These are phyloP conservation scores for Colletotrichum eremochloae DNA, from an alignment of 2,329 filamentous ascomycete genomes.

Conservation along the genomic window DNA sequence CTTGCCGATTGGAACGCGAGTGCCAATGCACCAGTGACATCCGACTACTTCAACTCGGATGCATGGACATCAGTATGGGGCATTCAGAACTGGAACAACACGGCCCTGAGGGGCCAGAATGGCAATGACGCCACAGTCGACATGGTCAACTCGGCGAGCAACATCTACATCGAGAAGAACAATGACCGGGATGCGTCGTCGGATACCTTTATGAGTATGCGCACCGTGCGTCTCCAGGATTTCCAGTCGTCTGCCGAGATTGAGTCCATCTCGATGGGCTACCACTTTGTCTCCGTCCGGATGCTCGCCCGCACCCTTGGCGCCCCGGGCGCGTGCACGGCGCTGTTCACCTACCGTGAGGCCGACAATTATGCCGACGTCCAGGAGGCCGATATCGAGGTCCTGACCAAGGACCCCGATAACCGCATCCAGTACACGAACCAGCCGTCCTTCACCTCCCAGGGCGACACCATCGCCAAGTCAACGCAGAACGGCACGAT, in stretches of 20 bases:
- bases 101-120: constrained; percentile 34
- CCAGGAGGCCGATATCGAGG: constrained; percentile 67
- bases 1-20: constrained; percentile 48
- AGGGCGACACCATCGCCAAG: constrained; percentile 58
- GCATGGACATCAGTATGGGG: constrained; percentile 55
- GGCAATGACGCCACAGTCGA: constrained; percentile 49
- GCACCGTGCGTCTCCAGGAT: constrained; percentile 57
- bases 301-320: constrained; percentile 66
- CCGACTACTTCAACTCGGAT: constrained; percentile 55
- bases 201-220: constrained; percentile 62
- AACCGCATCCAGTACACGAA: constrained; percentile 69
- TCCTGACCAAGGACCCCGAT: constrained; percentile 61
- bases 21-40: constrained; percentile 50
- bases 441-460: constrained; percentile 65
- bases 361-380: constrained; percentile 53
- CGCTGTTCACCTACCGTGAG: constrained; percentile 66
- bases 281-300: constrained; percentile 59
- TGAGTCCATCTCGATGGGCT: constrained; percentile 54
- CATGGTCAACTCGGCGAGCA: constrained; percentile 59
- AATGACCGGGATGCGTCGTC: constrained; percentile 50
- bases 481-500: constrained; percentile 64
- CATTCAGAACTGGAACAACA: constrained; percentile 58
- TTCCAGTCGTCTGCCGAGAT: constrained; percentile 66
- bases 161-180: constrained; percentile 62
- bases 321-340: constrained; percentile 62